These are phyloP conservation scores for Epithemia pelagica DNA, from an alignment of 108 stramenopile species.

Conservation along the genomic window DNA sequence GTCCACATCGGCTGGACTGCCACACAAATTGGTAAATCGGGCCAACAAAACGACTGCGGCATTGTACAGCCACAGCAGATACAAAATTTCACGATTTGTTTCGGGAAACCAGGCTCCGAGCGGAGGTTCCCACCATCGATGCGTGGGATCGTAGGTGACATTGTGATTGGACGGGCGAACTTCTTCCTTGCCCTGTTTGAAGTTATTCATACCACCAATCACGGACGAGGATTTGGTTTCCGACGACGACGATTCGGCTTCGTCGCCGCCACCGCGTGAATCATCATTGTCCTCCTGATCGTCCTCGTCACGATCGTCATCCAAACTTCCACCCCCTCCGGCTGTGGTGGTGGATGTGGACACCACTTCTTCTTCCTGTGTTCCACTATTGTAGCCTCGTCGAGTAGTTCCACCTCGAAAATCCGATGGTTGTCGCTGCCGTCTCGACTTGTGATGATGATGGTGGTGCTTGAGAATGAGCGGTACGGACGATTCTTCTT, in stretches of 20 bases:
- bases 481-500: too few relatives aligned
- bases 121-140: conserved; percentile 11
- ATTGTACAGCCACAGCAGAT: conserved; percentile 8
- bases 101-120: conserved; percentile 10
- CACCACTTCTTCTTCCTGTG: too few relatives aligned
- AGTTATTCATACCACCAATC: background rate
- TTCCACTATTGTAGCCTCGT: too few relatives aligned
- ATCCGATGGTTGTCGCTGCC: too few relatives aligned
- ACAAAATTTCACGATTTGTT: conserved; percentile 10
- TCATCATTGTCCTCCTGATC: background rate
- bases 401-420: too few relatives aligned
- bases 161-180: background rate
- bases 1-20: background rate
- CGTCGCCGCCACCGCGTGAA: too few relatives aligned
- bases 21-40: conserved; percentile 13
- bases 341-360: too few relatives aligned
- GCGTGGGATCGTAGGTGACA: conserved; percentile 11
- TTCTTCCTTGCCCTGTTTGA: background rate
- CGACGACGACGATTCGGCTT: background rate
- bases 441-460: too few relatives aligned
- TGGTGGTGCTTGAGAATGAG: too few relatives aligned
- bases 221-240: background rate
- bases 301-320: background rate
- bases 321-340: too few relatives aligned
- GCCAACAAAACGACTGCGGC: conserved; percentile 6